These are phyloP conservation scores for Yamadazyma mexicana DNA, from an alignment of 1,139 yeast genomes.

Conservation along the genomic window DNA sequence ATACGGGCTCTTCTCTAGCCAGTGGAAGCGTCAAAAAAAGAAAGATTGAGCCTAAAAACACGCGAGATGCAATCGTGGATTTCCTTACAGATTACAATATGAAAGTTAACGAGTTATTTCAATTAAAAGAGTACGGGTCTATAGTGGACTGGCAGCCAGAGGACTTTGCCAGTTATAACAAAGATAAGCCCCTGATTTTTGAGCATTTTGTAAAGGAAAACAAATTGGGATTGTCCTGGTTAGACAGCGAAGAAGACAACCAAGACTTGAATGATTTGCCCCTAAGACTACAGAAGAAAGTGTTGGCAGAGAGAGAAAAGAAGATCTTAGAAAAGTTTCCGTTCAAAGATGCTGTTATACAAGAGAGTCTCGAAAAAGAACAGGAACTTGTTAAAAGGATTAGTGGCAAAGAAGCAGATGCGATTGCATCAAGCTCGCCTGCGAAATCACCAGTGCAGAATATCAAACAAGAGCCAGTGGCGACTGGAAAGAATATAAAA, in stretches of 20 bases:
- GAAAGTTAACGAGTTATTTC: slow-evolving; percentile 52
- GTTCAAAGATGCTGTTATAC: slow-evolving; percentile 32
- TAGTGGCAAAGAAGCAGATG: neutral
- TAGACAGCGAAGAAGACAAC: slow-evolving; percentile 25
- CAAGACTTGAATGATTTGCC: slow-evolving; percentile 36
- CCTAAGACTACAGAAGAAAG: slow-evolving; percentile 44
- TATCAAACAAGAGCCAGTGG: neutral
- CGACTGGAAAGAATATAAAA: neutral
- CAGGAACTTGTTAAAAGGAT: neutral
- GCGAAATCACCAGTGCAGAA: neutral
- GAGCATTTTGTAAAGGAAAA: slow-evolving; percentile 34
- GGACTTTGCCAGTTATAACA: slow-evolving; percentile 34
- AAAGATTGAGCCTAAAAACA: slow-evolving; percentile 17
- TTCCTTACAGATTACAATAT: slow-evolving; percentile 47
- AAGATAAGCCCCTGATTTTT: slow-evolving; percentile 33
- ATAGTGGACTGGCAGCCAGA: slow-evolving; percentile 61
- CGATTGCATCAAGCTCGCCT: neutral
- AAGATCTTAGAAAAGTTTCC: slow-evolving; percentile 37
- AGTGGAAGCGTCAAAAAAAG: slow-evolving; percentile 8
- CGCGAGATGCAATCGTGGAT: slow-evolving; percentile 22
- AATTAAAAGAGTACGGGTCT: slow-evolving; percentile 59
- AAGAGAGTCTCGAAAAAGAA: slow-evolving; percentile 26
- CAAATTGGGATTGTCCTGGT: slow-evolving; percentile 34
- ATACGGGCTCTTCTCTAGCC: neutral
- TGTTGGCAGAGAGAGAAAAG: slow-evolving; percentile 40